These are phyloP conservation scores for Collybia nuda DNA, from an alignment of 768 basidiomycete species.

Conservation along the genomic window DNA sequence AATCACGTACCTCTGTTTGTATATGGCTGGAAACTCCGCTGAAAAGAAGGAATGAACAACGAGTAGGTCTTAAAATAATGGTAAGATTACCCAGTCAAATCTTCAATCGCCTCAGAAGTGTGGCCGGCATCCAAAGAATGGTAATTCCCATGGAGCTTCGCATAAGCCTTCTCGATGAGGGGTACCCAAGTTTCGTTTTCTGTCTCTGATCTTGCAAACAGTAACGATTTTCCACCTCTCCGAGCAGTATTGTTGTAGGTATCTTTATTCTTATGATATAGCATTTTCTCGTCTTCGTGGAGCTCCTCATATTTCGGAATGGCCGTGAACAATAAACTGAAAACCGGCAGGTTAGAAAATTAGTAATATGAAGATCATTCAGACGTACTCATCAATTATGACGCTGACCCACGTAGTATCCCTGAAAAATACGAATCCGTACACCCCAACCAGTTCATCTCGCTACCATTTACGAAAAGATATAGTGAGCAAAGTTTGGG, in stretches of 20 bases:
- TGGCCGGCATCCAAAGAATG: conserved; percentile 39
- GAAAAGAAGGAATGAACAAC: neutral
- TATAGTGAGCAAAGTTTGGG: neutral
- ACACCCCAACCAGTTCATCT: conserved; percentile 53
- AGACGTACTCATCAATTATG: conserved; percentile 54
- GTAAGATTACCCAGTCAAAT: conserved; percentile 49
- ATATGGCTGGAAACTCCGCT: conserved; percentile 27
- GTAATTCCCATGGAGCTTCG: conserved; percentile 56
- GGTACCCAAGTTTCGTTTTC: conserved; percentile 60
- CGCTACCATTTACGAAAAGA: conserved; percentile 24
- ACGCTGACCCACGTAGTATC: conserved; percentile 51
- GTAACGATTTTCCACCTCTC: conserved; percentile 45
- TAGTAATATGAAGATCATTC: neutral
- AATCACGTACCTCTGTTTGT: conserved; percentile 20
- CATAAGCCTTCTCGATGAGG: conserved; percentile 59
- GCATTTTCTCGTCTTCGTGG: conserved; percentile 29
- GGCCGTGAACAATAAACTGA: conserved; percentile 45
- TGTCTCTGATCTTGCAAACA: conserved; percentile 47
- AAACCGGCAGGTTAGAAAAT: neutral
- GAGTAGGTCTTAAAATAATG: neutral
- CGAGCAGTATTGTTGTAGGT: conserved; percentile 43
- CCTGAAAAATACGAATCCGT: conserved; percentile 58
- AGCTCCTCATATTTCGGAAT: conserved; percentile 56
- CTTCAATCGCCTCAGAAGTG: conserved; percentile 53
- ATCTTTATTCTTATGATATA: conserved; percentile 53